These are phyloP conservation scores for Lentinus brumalis DNA, from an alignment of 768 basidiomycete genomes.

Conservation along the genomic window DNA sequence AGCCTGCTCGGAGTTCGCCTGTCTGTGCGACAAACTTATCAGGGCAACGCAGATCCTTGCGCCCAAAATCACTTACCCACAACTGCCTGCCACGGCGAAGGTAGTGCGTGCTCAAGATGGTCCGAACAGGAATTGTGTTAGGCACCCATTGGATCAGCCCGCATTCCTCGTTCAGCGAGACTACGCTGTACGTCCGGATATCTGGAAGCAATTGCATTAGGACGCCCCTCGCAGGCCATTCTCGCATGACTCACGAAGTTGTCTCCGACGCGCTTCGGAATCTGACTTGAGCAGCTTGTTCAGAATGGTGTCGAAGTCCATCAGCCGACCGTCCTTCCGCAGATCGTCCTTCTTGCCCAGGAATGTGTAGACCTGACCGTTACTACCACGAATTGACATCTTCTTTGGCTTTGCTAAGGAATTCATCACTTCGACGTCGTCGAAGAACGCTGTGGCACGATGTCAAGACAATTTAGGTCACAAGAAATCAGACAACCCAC, in stretches of 20 bases:
- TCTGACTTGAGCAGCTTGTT: constrained; percentile 94
- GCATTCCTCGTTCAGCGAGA: constrained; percentile 95
- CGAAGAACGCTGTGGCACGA: constrained; percentile 59
- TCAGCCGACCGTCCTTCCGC: constrained; percentile 93
- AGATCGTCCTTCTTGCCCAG: constrained; percentile 97
- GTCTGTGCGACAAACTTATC: constrained; percentile 33
- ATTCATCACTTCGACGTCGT: constrained; percentile 88
- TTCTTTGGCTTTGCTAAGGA: constrained; percentile 92
- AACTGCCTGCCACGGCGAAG: constrained; percentile 45
- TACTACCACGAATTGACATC: constrained; percentile 78
- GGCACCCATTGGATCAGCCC: constrained; percentile 99
- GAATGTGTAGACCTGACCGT: constrained; percentile 87
- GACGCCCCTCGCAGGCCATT: not conserved
- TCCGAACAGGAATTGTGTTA: constrained; percentile 83
- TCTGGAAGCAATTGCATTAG: constrained; percentile 44
- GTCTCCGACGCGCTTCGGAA: constrained; percentile 87
- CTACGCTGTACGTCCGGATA: constrained; percentile 98
- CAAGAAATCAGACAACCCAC: constrained; percentile 17
- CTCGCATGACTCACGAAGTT: constrained; percentile 66
- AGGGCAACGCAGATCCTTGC: too few relatives aligned
- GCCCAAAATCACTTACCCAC: constrained; percentile 45
- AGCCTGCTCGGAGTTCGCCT: constrained; percentile 46
- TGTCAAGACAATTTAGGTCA: not conserved
- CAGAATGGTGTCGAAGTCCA: constrained; percentile 98
- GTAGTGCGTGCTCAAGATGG: constrained; percentile 72